Conservation (phyloP, 768 basidiomycete genomes). For the Psilocybe subaeruginosa region DNA sequence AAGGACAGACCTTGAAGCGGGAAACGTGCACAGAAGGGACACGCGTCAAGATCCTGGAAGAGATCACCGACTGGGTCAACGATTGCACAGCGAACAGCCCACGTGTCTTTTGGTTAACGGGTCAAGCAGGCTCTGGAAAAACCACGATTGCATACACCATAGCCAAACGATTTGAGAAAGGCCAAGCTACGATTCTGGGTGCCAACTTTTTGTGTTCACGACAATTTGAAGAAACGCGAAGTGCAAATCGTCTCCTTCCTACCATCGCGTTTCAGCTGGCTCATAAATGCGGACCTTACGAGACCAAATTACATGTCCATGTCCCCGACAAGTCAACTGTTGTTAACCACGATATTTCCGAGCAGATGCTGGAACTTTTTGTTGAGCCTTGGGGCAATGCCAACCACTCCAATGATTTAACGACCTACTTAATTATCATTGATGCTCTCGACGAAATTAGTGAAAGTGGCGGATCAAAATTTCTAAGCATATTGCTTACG, state of each 20-base stretch:
- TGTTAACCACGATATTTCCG: neutral
- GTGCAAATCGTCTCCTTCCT: neutral
- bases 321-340: neutral
- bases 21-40: slow-evolving; percentile 11
- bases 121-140: slow-evolving; percentile 14
- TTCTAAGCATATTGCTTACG: slow-evolving; percentile 18
- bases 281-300: neutral
- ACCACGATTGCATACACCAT: slow-evolving; percentile 15
- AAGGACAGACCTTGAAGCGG: slow-evolving; percentile 1
- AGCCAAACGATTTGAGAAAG: neutral
- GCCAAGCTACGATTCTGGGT: neutral
- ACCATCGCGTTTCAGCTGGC: slow-evolving; percentile 3
- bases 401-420: neutral
- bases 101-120: slow-evolving; percentile 10
- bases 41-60: slow-evolving; percentile 9
- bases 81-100: slow-evolving; percentile 5
- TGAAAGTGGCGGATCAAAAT: slow-evolving; percentile 8
- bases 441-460: slow-evolving; percentile 28
- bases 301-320: neutral
- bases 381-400: slow-evolving; percentile 22
- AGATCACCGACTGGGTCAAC: slow-evolving; percentile 9
- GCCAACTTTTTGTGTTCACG: slow-evolving; percentile 4
- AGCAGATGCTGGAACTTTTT: slow-evolving; percentile 13
- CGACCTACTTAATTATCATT: slow-evolving; percentile 22
- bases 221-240: slow-evolving; percentile 3